Percentiles rank a stretch among this genome's conserved stretches.
Conservation (phyloP, 2,329 filamentous ascomycete species). For the Claviceps purpurea region DNA sequence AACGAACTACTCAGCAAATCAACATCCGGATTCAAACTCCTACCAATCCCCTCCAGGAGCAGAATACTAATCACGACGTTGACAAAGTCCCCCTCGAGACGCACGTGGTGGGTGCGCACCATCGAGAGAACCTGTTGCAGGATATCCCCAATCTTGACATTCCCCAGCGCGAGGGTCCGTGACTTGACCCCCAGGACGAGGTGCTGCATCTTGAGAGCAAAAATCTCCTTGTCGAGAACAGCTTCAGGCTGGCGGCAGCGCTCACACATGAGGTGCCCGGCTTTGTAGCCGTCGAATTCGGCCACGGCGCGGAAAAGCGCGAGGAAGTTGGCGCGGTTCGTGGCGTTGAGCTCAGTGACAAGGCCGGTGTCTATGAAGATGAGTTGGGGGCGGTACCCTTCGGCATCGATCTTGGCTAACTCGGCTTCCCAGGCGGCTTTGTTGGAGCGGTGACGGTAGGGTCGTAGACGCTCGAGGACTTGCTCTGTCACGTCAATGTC, state of each 20-base stretch:
- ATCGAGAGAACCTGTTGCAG: constrained; percentile 80
- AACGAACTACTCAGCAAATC: constrained; percentile 78
- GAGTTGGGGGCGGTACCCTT: constrained; percentile 85
- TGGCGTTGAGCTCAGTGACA: constrained; percentile 81
- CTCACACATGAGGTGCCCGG: constrained; percentile 90
- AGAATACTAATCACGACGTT: constrained; percentile 95
- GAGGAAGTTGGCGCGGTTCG: constrained; percentile 80
- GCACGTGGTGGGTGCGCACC: constrained; percentile 84
- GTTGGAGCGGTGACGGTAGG: constrained; percentile 50
- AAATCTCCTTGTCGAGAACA: constrained; percentile 79
- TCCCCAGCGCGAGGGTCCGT: constrained; percentile 79
- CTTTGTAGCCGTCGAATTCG: constrained; percentile 93
- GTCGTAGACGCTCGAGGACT: constrained; percentile 66
- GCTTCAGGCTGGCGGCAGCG: constrained; percentile 84
- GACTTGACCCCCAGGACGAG: constrained; percentile 84
- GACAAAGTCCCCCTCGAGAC: constrained; percentile 93
- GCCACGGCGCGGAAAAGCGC: constrained; percentile 92
- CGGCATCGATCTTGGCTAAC: constrained; percentile 62
- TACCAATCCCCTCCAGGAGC: constrained; percentile 84
- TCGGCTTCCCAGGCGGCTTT: constrained; percentile 59
- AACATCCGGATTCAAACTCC: constrained; percentile 71
- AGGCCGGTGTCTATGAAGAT: constrained; percentile 97
- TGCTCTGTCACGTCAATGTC: constrained; percentile 81
- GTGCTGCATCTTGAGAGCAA: constrained; percentile 94
- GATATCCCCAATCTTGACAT: constrained; percentile 92